Evolutionary conservation across 345 rosid species (phyloP).

Genomic region (Sonneratia alba): DNA sequence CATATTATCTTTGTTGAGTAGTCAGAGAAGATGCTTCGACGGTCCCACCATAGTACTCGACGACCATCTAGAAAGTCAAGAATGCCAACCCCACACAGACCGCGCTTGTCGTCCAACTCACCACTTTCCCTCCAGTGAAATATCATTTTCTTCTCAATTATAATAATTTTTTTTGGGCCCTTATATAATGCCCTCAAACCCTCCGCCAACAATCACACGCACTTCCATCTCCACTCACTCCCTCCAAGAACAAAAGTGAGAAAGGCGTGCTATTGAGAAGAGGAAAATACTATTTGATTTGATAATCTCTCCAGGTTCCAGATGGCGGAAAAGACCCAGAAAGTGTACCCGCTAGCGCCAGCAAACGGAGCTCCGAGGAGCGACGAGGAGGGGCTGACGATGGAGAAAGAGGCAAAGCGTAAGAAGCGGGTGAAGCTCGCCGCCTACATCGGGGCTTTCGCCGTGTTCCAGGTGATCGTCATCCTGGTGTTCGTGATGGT

Average conservation of each 20-base stretch:
- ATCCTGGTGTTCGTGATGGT: conserved; percentile 15
- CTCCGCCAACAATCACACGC: too few species aligned
- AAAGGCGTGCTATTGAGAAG: too few species aligned
- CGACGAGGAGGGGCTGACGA: conserved; percentile 9
- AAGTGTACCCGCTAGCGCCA: conserved; percentile 9
- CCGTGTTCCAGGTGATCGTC: conserved; percentile 18
- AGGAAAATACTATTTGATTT: background rate
- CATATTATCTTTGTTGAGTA: background rate
- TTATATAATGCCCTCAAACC: too few species aligned
- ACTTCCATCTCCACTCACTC: too few species aligned
- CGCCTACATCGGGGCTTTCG: conserved; percentile 12
- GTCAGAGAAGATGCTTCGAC: background rate
- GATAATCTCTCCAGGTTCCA: background rate
- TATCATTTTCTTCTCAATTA: background rate
- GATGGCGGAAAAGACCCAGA: conserved; percentile 7
- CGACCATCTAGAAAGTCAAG: conserved; percentile 13
- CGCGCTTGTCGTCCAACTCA: background rate
- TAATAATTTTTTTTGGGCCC: too few species aligned
- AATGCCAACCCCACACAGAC: background rate
- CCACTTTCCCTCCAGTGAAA: background rate
- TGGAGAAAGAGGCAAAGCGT: conserved; percentile 8
- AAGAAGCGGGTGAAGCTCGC: conserved; percentile 22
- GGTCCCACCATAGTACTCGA: background rate
- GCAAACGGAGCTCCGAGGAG: conserved; percentile 8
- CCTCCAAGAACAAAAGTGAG: too few species aligned